phyloP scores from a whole-genome alignment of 768 basidiomycete genomes.

The Suillus subalutaceus region DNA sequence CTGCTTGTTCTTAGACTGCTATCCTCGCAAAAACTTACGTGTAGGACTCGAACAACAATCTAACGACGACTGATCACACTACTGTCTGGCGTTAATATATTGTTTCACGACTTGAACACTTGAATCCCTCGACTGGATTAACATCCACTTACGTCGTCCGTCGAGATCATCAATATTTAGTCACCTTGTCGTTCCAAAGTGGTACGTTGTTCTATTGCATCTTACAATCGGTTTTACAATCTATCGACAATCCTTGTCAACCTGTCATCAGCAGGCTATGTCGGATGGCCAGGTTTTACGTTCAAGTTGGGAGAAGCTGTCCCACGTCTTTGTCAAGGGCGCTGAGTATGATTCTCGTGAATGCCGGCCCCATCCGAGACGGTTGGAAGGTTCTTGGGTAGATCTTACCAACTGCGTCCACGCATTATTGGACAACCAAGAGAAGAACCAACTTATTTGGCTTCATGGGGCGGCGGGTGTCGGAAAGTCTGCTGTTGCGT shows the following conservation, averaged over 20 bases:
- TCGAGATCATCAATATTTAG: too few relatives aligned
- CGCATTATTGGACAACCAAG: neutral
- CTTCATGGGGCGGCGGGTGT: neutral
- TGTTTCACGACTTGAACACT: too few relatives aligned
- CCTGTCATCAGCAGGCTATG: neutral
- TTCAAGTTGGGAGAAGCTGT: neutral
- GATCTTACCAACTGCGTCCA: neutral
- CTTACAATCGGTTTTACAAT: neutral
- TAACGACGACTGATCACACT: too few relatives aligned
- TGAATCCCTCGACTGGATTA: too few relatives aligned
- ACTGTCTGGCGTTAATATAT: too few relatives aligned
- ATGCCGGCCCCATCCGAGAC: neutral
- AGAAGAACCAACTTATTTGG: neutral
- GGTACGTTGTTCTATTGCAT: neutral
- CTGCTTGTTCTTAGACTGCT: too few relatives aligned
- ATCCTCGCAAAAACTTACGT: too few relatives aligned
- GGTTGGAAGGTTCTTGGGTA: neutral
- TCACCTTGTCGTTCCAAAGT: too few relatives aligned
- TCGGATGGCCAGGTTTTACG: too few relatives aligned
- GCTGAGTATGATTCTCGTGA: neutral
- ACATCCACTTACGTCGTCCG: too few relatives aligned
- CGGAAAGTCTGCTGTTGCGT: neutral
- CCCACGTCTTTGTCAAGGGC: neutral
- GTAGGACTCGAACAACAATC: too few relatives aligned
- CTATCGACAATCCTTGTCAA: neutral